Conservation (phyloP, 345 rosid species). For the Corchorus capsularis region DNA sequence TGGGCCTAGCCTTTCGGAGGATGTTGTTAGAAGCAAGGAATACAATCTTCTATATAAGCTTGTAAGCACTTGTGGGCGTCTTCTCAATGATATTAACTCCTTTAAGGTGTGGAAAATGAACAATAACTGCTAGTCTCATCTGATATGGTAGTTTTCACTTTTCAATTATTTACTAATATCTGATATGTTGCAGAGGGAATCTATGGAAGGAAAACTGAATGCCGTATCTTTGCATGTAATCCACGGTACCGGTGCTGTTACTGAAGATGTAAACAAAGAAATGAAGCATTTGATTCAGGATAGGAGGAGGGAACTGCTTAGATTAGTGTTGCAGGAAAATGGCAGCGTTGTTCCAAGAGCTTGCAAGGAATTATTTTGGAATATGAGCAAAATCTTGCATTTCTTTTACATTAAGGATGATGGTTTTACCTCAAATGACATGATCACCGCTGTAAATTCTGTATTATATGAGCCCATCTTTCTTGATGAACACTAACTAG, state of each 20-base stretch:
- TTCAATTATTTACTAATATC: not conserved
- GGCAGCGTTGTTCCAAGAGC: constrained; percentile 60
- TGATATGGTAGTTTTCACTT: not conserved
- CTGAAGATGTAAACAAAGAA: constrained; percentile 41
- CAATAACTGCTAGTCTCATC: not conserved
- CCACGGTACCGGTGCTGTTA: constrained; percentile 24
- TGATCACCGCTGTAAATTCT: constrained; percentile 48
- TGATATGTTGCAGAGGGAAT: constrained; percentile 61
- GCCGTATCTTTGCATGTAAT: constrained; percentile 59
- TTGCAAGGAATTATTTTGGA: constrained; percentile 78
- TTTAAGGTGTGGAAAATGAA: constrained; percentile 46
- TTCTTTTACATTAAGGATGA: constrained; percentile 72
- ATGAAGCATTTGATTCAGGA: constrained; percentile 34
- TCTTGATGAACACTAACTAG: not conserved
- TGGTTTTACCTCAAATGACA: constrained; percentile 65
- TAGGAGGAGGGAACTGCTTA: constrained; percentile 50
- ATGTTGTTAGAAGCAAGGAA: constrained; percentile 41
- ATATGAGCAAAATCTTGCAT: constrained; percentile 72
- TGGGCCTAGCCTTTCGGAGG: constrained; percentile 65
- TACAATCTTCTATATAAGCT: constrained; percentile 45
- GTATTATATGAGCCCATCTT: constrained; percentile 49
- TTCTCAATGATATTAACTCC: constrained; percentile 72
- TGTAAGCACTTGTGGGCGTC: constrained; percentile 83
- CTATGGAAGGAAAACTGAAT: constrained; percentile 70
- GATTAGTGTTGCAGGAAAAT: constrained; percentile 54